Base-by-base conservation (phyloP, 148 eudicot genomes). In the Fagopyrum homotropicum region DNA sequence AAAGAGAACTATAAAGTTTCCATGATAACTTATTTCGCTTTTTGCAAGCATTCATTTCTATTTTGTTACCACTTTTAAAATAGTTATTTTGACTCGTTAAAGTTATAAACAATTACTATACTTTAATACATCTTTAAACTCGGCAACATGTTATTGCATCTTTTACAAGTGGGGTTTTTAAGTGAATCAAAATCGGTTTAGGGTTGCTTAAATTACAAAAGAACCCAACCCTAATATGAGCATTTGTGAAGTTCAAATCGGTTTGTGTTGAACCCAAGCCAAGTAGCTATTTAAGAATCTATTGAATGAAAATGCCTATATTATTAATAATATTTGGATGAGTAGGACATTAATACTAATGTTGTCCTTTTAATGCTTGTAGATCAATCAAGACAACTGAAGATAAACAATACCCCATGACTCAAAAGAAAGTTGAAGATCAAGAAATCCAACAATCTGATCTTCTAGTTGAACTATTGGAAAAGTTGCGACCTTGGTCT, bases 301-400 rank as follows among this genome's bases (percentile, higher is more conserved):
- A 35, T 35, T 56, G 6, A 2, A 11, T 35, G 60, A 56, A 56
- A 56, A 7, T 19, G 22, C 2, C 7, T n/a, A 15, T 29, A 57
- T 59, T 22, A 44, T 15, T 63, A 29, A 9, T 63, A 29, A 29
- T 16, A 29, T 63, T 35, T 35, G 40, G 40, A 1, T 35, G 40
- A 35, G 40, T 35, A 35, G 40, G 40, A 35, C 3, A 35, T 35
- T 35, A 35, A 63, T 9, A 7, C 5, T 35, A 3, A 9, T 9
- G 5, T 30, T 15, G 0, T 12, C 4, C 35, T 63, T 14, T 63
- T 40, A 29, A 43, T 56, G 26, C 40, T 76, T 19, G 17, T 75
- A 88, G 96, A 77, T 76, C 85, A 72, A 73, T 82, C 11, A 88
- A 84, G 29, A 80, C 89, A 50, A 64, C 75, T 22, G 75, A 64